Evolutionary conservation across 139 green algal genomes (phyloP), one percentile per base, ranked within the genome.

Genomic region (Closterium sp.): DNA sequence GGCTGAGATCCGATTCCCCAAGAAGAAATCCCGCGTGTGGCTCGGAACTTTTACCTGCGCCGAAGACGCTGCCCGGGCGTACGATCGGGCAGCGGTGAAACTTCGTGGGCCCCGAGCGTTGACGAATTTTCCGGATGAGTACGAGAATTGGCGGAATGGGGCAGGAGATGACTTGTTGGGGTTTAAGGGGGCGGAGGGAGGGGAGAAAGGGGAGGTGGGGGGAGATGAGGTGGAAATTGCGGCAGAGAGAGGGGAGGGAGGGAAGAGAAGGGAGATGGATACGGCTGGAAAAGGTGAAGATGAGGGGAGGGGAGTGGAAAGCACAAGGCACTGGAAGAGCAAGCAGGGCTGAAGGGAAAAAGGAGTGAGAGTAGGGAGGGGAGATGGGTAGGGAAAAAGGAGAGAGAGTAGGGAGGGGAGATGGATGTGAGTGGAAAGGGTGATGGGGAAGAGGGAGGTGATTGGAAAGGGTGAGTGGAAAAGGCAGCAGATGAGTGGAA

Each of bases 61-160:
- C 30, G 91, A 95, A 87, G 93, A 94, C 1, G 93, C 93, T 28
- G 93, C 93, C 27, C 38, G 86, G 10, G 93, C 93, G 86, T 95
- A 95, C 27, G 93, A 95, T 38, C 24, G 42, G 19, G 93, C 93
- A 27, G 91, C 84, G 22, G 90, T 95, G 19, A 95, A 95, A 89
- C 93, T 95, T 17, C 93, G 92, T 29, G 93, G 93, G n/a, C 27
- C n/a, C n/a, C 22, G 93, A 9, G 90, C 91, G 17, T 13, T 86
- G 30, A 94, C 91, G 31, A 95, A 95, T 38, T 94, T 94, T 38
- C n/a, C 93, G 13, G 50, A 73, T 73, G 50, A 73, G 13, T 21
- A 73, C 24, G 50, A 73, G 50, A 22, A 73, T 73, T 73, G 50
- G 13, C 50, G 13, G 13, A 22, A 73, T 73, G 13, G 50, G 50